phyloP scores from a whole-genome alignment of 2,329 filamentous ascomycete species.

The Cladosporium sp. region DNA sequence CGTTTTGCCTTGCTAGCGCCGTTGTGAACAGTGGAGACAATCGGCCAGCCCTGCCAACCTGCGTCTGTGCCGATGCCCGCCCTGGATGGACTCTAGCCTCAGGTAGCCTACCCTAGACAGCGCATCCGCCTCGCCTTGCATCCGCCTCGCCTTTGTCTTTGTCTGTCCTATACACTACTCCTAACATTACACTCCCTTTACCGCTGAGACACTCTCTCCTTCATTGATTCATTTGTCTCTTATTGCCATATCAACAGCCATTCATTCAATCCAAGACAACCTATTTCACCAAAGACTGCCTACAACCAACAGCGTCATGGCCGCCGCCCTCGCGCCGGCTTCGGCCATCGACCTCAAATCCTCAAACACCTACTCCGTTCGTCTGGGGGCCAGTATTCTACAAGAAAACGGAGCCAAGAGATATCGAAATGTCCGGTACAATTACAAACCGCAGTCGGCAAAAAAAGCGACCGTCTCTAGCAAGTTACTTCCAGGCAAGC shows the following conservation, averaged over 20 bases:
- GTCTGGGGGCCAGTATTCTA: slow-evolving; percentile 27
- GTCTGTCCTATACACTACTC: neutral
- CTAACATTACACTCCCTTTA: neutral
- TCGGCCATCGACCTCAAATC: slow-evolving; percentile 25
- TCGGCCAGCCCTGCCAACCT: too few relatives aligned
- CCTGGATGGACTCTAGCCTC: too few relatives aligned
- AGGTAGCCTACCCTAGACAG: too few relatives aligned
- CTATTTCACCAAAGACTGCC: neutral
- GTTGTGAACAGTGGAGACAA: too few relatives aligned
- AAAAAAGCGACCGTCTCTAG: slow-evolving; percentile 17
- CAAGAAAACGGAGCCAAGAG: slow-evolving; percentile 15
- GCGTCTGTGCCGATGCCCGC: too few relatives aligned
- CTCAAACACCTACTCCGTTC: slow-evolving; percentile 25
- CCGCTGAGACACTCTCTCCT: slow-evolving; percentile 2
- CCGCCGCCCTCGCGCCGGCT: slow-evolving; percentile 19
- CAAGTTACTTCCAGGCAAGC: slow-evolving; percentile 4
- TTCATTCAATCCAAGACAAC: neutral
- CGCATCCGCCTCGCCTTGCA: neutral
- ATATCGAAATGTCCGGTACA: slow-evolving; percentile 32
- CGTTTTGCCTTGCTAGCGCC: too few relatives aligned
- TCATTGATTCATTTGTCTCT: neutral
- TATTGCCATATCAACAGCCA: neutral
- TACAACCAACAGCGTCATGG: slow-evolving; percentile 16
- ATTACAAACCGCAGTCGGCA: slow-evolving; percentile 40
- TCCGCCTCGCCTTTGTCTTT: neutral